Evolutionary conservation across 768 basidiomycete genomes (phyloP).

Genomic region (Tephrocybe sp.): DNA sequence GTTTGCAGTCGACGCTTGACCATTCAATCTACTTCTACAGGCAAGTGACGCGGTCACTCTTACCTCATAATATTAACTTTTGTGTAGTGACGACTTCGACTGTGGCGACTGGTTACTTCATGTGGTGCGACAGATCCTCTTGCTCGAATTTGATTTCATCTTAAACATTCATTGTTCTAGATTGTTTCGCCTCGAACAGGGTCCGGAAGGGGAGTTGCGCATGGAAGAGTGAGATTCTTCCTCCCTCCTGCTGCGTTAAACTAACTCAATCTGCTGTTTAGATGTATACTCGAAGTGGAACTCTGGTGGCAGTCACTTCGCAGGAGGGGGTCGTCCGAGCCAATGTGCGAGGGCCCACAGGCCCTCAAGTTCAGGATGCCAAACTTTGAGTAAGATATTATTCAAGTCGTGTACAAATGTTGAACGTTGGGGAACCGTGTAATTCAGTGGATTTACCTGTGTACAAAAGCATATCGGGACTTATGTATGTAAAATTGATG

Average conservation of each 20-base stretch:
- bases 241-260: not conserved
- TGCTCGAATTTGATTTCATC: not conserved
- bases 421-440: no score
- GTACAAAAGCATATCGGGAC: no score
- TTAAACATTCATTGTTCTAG: constrained; percentile 31
- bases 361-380: constrained; percentile 21
- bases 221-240: constrained; percentile 58
- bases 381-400: constrained; percentile 31
- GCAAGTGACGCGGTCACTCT: constrained; percentile 34
- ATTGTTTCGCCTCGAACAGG: constrained; percentile 62
- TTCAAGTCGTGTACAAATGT: no score
- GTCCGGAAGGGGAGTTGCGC: constrained; percentile 66
- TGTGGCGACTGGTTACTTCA: constrained; percentile 82
- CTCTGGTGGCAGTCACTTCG: constrained; percentile 68
- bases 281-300: constrained; percentile 69
- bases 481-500: no score
- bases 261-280: constrained; percentile 22
- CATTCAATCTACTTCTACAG: constrained; percentile 80
- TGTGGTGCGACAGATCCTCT: constrained; percentile 44
- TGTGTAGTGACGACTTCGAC: constrained; percentile 62
- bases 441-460: no score
- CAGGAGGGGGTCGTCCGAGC: constrained; percentile 81
- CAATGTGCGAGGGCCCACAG: constrained; percentile 42
- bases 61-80: not conserved
- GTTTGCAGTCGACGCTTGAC: constrained; percentile 63